Evolutionary conservation across 305 asterid species (phyloP), one percentile per base, ranked within the genome.

Genomic region (Fraxinus velutina): DNA sequence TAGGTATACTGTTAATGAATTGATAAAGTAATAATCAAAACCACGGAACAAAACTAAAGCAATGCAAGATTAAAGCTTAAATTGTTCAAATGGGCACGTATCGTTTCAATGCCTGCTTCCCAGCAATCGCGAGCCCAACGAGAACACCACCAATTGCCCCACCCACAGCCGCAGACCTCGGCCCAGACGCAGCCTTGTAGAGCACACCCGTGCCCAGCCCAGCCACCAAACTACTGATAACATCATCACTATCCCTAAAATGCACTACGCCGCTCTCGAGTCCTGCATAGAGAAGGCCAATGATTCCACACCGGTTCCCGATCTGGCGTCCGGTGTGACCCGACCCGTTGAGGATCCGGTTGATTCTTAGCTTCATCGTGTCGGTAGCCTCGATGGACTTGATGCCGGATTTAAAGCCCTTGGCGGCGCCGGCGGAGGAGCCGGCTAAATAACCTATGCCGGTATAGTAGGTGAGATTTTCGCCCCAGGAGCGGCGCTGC

Each of bases 401-500:
- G 55, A 94, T 88, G 10, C 93, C 96, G 0, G 90, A 85, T 55
- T 81, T 78, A 22, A 94, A 86, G 0, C 99, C 98, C 89, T 85
- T 90, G 39, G 85, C 87, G 13, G 92, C 97, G 64, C 97, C 98
- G 72, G 77, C 84, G 15, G 86, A 81, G 22, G 98, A 89, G 6
- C 98, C 98, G 64, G 86, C 87, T 7, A 96, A 90, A 47, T 93
- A 96, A 1, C 97, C 95, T 37, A 94, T 87, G 0, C 99, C 98
- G 30, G 97, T 94, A 80, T 91, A 94, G 68, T 94, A 96, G 62
- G 99, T 93, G 42, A 96, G 82, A 77, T 94, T 96, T 83, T 93
- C 97, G 0, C 97, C 97, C 97, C 98, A 93, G 0, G 98, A 92
- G 34, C 99, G 92, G 84, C 98, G 97, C 84, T 92, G 95, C 3